phyloP scores from a whole-genome alignment of 805 yeast genomes.

The Candida hispaniensis region DNA sequence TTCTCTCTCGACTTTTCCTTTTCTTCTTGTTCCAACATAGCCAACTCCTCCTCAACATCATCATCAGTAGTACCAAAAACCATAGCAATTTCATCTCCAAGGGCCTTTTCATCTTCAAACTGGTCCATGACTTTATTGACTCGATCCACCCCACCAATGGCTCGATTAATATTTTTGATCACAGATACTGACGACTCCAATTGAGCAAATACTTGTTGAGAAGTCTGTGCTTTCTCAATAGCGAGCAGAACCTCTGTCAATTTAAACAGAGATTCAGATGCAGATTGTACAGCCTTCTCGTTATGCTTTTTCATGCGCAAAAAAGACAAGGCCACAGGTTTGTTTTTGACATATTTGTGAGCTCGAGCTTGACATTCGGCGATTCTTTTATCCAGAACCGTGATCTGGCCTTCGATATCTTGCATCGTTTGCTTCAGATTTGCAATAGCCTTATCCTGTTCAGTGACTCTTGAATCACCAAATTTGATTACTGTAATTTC shows the following conservation, averaged over 20 bases:
- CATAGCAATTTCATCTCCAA: slow-evolving; percentile 2
- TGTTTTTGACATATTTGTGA: slow-evolving; percentile 3
- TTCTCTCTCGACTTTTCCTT: slow-evolving; percentile 4
- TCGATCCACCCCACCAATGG: slow-evolving; percentile 14
- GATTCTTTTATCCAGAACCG: slow-evolving; percentile 1
- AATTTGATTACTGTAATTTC: slow-evolving; percentile 8
- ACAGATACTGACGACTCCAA: slow-evolving; percentile 5
- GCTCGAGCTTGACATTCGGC: slow-evolving; percentile 3
- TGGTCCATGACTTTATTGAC: slow-evolving; percentile 16
- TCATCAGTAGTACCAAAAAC: slow-evolving; percentile 12
- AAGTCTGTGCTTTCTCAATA: slow-evolving; percentile 6
- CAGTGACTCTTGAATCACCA: slow-evolving; percentile 3
- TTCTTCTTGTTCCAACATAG: slow-evolving; percentile 9
- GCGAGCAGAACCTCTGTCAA: slow-evolving; percentile 8
- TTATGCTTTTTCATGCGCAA: slow-evolving; percentile 8
- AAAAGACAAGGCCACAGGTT: slow-evolving; percentile 5
- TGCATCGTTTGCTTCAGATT: slow-evolving; percentile 6
- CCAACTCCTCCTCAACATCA: slow-evolving; percentile 10
- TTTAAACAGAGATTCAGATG: slow-evolving; percentile 4
- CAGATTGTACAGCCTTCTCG: slow-evolving; percentile 6
- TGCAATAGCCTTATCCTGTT: slow-evolving; percentile 9
- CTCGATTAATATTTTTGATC: slow-evolving; percentile 11
- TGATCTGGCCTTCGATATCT: slow-evolving; percentile 2
- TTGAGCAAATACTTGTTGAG: slow-evolving; percentile 5
- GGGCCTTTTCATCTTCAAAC: slow-evolving; percentile 11